A percentile compares a stretch with the other conserved stretches of the same genome.
These are phyloP conservation scores for Melampsora americana DNA, from an alignment of 1,284 basidiomycete genomes.

Conservation along the genomic window DNA sequence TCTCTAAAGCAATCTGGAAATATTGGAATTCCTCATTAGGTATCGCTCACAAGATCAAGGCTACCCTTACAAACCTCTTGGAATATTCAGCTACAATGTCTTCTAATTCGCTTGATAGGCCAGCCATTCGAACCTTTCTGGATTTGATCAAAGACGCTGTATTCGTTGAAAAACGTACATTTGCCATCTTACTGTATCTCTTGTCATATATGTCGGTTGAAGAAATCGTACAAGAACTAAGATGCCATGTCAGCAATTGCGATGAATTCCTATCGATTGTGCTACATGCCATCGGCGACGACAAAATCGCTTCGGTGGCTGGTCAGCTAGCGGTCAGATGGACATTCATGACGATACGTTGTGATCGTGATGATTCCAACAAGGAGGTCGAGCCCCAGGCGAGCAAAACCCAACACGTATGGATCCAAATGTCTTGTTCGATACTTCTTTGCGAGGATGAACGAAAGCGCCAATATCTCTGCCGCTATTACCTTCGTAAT, in stretches of 20 bases:
- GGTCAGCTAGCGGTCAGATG: constrained; percentile 35
- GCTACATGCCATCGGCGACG: constrained; percentile 27
- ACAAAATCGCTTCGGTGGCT: constrained; percentile 33
- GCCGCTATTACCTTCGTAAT: constrained; percentile 34
- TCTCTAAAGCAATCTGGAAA: constrained; percentile 23
- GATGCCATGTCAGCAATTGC: constrained; percentile 4
- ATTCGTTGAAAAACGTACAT: constrained; percentile 32
- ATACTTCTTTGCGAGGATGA: constrained; percentile 32
- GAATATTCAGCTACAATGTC: constrained; percentile 6
- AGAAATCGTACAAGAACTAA: constrained; percentile 12
- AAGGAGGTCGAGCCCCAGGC: background rate
- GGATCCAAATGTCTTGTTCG: constrained; percentile 16
- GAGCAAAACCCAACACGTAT: background rate
- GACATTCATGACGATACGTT: constrained; percentile 23
- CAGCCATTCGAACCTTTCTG: constrained; percentile 18
- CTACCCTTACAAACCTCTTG: constrained; percentile 29
- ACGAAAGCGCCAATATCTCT: constrained; percentile 34
- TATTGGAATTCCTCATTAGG: constrained; percentile 31
- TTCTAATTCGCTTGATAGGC: constrained; percentile 1
- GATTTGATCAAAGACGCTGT: constrained; percentile 23
- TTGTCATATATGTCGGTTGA: constrained; percentile 18
- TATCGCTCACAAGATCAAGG: constrained; percentile 36
- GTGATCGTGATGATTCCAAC: background rate
- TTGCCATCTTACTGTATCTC: constrained; percentile 25
- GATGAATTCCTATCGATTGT: constrained; percentile 25